Evolutionary conservation across 805 yeast species (phyloP), one percentile per base, ranked within the genome.

Genomic region (Lipomyces sp.): DNA sequence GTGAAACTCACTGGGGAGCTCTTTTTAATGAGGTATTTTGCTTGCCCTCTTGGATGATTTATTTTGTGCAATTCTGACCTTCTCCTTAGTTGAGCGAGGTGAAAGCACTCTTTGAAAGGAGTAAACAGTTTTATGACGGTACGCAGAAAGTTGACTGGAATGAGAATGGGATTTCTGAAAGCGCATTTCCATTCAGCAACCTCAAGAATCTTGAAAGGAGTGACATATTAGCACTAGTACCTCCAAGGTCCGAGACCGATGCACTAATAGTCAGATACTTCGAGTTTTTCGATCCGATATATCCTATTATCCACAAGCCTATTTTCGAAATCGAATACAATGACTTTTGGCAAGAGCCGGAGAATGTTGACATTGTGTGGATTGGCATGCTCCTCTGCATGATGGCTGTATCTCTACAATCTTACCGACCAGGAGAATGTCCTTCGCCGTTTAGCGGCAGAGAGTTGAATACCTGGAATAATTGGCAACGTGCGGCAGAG

Each of bases 1-100:
- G 70, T 10, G 68, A 63, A 36, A 63, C 69, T 1, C 68, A 66
- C 43, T 66, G 70, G 70, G 67, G 64, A 3, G 61, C 62, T 29
- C 43, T 66, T 35, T 55, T 66, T 28, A 58, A 61, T 35, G 69
- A 65, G 44, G 60, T 63, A 5, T 39, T 52, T 2, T 60, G 57
- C 24, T 53, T 61, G 14, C 62, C 53, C 22, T 53, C 55, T 19
- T 19, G 24, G 6, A 23, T 29, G 21, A 18, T 57, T 63, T 14
- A 54, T 63, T 31, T 23, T 37, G n/a, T 38, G 36, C 23, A 10
- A 21, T 7, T 13, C 2, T 8, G 2, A 21, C 28, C 13, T n/a
- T 31, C 16, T 13, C 11, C 14, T 28, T 63, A 65, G 49, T 34
- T 57, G 31, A 40, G 43, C 32, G 61, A 57, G 33, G 51, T 57